A percentile compares a stretch with the other conserved stretches of the same genome.
Conservation (phyloP, 805 yeast genomes). For the baker's yeast (Saccharomyces cerevisiae) region DNA sequence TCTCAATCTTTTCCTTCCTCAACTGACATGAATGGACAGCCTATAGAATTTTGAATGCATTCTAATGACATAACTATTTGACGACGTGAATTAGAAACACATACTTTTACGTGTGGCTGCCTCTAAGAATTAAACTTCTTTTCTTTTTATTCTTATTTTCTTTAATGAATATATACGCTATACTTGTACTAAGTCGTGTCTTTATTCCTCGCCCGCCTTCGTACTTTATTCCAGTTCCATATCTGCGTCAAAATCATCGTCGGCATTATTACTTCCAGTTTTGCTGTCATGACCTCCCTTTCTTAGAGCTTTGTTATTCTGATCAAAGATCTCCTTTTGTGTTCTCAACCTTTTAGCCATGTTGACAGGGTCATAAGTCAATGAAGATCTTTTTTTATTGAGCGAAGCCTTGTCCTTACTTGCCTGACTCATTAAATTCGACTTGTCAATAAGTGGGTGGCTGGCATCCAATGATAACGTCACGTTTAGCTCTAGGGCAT, state of each 20-base stretch:
- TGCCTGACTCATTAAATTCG: slow-evolving; percentile 5
- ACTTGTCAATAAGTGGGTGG: slow-evolving; percentile 24
- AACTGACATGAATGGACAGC: not conserved
- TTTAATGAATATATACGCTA: not conserved
- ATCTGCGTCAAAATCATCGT: not conserved
- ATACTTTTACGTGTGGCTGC: too few species aligned
- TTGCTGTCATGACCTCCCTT: not conserved
- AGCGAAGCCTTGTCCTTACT: not conserved
- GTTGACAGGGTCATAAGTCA: not conserved
- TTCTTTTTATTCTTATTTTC: not conserved
- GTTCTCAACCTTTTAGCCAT: not conserved
- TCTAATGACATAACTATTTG: not conserved
- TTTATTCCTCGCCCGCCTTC: not conserved
- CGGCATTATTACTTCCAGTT: not conserved
- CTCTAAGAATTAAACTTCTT: too few species aligned
- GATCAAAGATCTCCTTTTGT: not conserved
- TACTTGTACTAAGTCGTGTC: not conserved
- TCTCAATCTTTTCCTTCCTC: not conserved
- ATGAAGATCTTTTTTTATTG: slow-evolving; percentile 3
- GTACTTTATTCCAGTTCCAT: not conserved
- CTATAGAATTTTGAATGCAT: not conserved
- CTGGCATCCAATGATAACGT: slow-evolving; percentile 21
- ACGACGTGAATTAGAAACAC: not conserved
- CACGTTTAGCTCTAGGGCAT: slow-evolving; percentile 63
- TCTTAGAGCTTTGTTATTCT: not conserved